Conservation (phyloP, 1,284 basidiomycete species). For the Leccinum fallax region DNA sequence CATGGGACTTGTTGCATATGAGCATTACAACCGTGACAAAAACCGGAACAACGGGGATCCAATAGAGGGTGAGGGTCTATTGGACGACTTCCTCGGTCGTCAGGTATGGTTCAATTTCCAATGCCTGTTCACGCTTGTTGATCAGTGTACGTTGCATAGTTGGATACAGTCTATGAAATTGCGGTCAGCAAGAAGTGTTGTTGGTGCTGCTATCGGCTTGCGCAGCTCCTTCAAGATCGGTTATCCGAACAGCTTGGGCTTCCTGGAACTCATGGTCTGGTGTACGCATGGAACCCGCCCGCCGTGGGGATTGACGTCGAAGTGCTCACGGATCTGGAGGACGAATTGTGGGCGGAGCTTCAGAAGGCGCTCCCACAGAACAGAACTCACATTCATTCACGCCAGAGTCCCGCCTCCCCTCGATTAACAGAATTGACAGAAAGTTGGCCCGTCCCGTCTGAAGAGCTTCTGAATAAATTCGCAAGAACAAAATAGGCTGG, state of each 20-base stretch:
- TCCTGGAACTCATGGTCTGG: not conserved
- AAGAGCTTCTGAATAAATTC: not conserved
- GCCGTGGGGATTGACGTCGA: not conserved
- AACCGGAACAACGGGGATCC: not conserved
- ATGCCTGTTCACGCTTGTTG: not conserved
- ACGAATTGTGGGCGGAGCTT: not conserved
- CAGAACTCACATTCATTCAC: not conserved
- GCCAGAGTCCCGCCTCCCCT: not conserved
- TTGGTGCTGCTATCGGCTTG: not conserved
- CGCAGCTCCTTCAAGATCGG: not conserved
- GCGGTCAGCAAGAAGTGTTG: not conserved
- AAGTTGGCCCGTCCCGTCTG: not conserved
- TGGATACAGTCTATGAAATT: not conserved
- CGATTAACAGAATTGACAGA: not conserved
- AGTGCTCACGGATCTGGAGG: not conserved
- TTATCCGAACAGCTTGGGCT: not conserved
- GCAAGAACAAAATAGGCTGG: not conserved
- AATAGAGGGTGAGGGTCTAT: not conserved
- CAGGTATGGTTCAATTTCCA: not conserved
- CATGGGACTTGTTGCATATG: not conserved
- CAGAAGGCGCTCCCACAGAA: not conserved
- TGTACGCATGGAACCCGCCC: not conserved
- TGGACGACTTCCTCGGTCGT: not conserved
- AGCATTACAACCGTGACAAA: not conserved
- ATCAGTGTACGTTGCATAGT: not conserved